Conservation (phyloP, 768 basidiomycete species). For the Lepiota venenata region DNA sequence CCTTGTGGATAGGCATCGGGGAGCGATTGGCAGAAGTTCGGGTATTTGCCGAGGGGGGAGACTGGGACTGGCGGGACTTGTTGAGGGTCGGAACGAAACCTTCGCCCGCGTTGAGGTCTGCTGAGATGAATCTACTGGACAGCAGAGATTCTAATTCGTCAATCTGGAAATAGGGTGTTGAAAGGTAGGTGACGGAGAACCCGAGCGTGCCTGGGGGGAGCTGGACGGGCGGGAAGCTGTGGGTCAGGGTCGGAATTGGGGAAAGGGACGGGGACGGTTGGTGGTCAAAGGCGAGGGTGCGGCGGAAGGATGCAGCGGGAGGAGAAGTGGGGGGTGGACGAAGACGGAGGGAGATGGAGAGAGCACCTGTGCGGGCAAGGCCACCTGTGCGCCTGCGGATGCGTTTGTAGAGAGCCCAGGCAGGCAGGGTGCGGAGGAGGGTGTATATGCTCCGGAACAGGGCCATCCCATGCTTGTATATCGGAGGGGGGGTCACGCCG, state of each 20-base stretch:
- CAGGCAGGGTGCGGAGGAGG: constrained; percentile 68
- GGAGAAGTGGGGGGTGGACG: constrained; percentile 8
- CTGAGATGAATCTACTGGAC: constrained; percentile 67
- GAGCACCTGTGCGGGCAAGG: constrained; percentile 28
- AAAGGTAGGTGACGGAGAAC: constrained; percentile 62
- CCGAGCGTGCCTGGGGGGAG: constrained; percentile 65
- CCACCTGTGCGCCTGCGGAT: constrained; percentile 43
- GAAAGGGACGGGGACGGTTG: constrained; percentile 15
- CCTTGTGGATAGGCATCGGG: constrained; percentile 5
- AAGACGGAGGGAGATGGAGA: constrained; percentile 14
- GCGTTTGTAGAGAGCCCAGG: constrained; percentile 71
- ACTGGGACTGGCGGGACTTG: constrained; percentile 29
- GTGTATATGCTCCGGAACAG: constrained; percentile 78
- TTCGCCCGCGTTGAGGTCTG: constrained; percentile 41
- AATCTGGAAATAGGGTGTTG: constrained; percentile 64
- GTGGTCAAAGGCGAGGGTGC: constrained; percentile 19
- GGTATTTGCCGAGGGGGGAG: too few species aligned
- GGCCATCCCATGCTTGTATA: constrained; percentile 84
- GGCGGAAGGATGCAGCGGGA: constrained; percentile 12
- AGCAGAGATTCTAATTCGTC: constrained; percentile 77
- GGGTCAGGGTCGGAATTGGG: constrained; percentile 34
- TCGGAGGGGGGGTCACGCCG: constrained; percentile 24
- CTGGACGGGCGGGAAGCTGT: constrained; percentile 63
- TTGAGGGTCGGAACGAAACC: constrained; percentile 73
- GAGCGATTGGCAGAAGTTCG: constrained; percentile 17